Evolutionary conservation across 116 monocot genomes (phyloP).

Genomic region (Zostera marina): DNA sequence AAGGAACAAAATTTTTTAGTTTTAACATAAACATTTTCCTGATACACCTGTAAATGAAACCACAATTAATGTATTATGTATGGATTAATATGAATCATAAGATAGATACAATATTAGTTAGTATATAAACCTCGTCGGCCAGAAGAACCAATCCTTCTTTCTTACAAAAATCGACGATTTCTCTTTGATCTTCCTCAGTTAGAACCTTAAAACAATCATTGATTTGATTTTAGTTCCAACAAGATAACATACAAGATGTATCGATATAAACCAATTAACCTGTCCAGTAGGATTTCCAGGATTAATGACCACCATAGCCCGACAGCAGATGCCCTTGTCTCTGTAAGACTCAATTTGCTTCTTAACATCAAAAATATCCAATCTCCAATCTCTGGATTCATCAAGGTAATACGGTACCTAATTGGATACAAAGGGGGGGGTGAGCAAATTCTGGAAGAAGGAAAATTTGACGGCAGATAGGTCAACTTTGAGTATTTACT

Average conservation of each 20-base stretch:
- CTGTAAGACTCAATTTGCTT: conserved; percentile 72
- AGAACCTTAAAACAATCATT: too few species aligned
- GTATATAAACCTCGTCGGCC: conserved; percentile 63
- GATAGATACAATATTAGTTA: background rate
- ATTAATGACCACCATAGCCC: conserved; percentile 87
- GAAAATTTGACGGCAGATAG: too few species aligned
- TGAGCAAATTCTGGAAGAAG: too few species aligned
- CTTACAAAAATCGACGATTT: conserved; percentile 88
- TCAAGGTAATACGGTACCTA: conserved; percentile 90
- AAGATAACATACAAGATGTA: background rate
- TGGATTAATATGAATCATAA: background rate
- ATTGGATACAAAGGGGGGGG: conserved; percentile 6
- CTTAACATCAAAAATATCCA: conserved; percentile 68
- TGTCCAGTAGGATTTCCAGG: conserved; percentile 97
- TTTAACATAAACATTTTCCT: conserved; percentile 85
- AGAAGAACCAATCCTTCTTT: conserved; percentile 78
- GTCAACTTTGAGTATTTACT: too few species aligned
- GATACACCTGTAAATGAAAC: conserved; percentile 56
- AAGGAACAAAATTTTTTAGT: conserved; percentile 84
- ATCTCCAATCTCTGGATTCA: conserved; percentile 77
- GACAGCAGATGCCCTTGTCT: conserved; percentile 55
- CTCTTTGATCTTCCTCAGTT: conserved; percentile 60
- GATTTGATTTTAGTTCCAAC: too few species aligned
- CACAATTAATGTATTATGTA: background rate
- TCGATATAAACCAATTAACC: conserved; percentile 18